Evolutionary conservation across 805 yeast genomes (phyloP).

Genomic region (Yarrowia osloensis): DNA sequence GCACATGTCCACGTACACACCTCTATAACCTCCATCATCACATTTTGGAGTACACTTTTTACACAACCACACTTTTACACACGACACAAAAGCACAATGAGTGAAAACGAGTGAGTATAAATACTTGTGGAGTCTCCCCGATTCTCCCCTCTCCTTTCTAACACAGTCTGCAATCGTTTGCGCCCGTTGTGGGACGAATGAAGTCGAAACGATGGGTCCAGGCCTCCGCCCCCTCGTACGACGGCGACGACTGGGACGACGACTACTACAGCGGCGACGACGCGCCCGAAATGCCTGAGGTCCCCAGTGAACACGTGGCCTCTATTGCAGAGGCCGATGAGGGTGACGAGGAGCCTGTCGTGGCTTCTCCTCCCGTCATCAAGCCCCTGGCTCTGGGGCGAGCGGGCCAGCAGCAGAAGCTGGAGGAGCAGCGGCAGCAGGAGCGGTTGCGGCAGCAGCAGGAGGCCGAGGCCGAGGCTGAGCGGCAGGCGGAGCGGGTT

Average conservation of each 20-base stretch:
- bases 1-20: conserved; percentile 16
- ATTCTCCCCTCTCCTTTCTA: not conserved
- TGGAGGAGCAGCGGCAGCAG: conserved; percentile 28
- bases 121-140: too few relatives aligned
- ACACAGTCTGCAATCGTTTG: conserved; percentile 36
- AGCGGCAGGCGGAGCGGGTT: not conserved
- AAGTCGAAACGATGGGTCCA: conserved; percentile 45
- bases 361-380: not conserved
- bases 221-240: conserved; percentile 42
- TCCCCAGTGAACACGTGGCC: conserved; percentile 35
- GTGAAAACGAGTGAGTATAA: conserved; percentile 19
- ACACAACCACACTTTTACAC: not conserved
- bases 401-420: conserved; percentile 12
- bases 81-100: not conserved
- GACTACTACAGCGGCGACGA: conserved; percentile 35
- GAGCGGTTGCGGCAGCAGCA: not conserved
- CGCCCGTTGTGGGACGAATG: conserved; percentile 38
- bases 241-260: conserved; percentile 44
- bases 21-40: not conserved
- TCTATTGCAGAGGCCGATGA: conserved; percentile 1
- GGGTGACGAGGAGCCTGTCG: not conserved
- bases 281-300: conserved; percentile 36
- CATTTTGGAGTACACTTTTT: not conserved
- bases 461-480: not conserved
- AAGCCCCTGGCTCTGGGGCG: conserved; percentile 27